These are phyloP conservation scores for Dothideomycetidae sp. DNA, from an alignment of 2,329 filamentous ascomycete genomes.

Conservation along the genomic window DNA sequence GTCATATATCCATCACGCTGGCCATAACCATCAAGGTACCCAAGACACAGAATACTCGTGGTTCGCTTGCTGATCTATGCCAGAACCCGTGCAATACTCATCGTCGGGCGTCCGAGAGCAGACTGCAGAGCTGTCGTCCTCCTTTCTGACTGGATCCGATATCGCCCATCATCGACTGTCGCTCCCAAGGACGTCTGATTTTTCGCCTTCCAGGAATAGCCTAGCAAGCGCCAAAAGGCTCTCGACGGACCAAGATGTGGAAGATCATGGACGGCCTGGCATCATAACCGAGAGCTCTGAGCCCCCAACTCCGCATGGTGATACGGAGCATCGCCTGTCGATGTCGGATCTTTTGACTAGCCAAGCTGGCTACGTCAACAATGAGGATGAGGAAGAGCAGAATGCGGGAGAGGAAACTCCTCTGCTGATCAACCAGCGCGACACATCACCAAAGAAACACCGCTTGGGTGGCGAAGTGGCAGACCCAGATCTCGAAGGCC, in stretches of 20 bases:
- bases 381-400: slow-evolving; percentile 14
- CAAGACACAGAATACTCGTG: neutral
- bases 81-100: slow-evolving; percentile 34
- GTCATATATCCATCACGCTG: slow-evolving; percentile 22
- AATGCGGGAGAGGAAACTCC: slow-evolving; percentile 20
- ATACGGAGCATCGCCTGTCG: neutral
- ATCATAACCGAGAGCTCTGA: slow-evolving; percentile 23
- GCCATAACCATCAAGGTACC: slow-evolving; percentile 15
- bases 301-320: slow-evolving; percentile 17
- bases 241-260: slow-evolving; percentile 12
- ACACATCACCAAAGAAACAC: slow-evolving; percentile 15
- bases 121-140: slow-evolving; percentile 25
- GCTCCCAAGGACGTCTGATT: slow-evolving; percentile 7
- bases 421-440: slow-evolving; percentile 22
- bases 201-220: slow-evolving; percentile 8
- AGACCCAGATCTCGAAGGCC: slow-evolving; percentile 17
- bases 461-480: slow-evolving; percentile 2
- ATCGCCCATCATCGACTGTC: slow-evolving; percentile 13
- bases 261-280: slow-evolving; percentile 12
- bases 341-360: slow-evolving; percentile 20
- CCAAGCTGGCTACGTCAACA: slow-evolving; percentile 2
- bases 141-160: slow-evolving; percentile 23
- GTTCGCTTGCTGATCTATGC: slow-evolving; percentile 2
- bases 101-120: slow-evolving; percentile 25
- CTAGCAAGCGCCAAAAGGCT: slow-evolving; percentile 10